A percentile compares a stretch with the other conserved stretches of the same genome.
Evolutionary conservation across 192 early-diverging fungal genomes (phyloP).

Genomic region (Linnemannia schmuckeri): DNA sequence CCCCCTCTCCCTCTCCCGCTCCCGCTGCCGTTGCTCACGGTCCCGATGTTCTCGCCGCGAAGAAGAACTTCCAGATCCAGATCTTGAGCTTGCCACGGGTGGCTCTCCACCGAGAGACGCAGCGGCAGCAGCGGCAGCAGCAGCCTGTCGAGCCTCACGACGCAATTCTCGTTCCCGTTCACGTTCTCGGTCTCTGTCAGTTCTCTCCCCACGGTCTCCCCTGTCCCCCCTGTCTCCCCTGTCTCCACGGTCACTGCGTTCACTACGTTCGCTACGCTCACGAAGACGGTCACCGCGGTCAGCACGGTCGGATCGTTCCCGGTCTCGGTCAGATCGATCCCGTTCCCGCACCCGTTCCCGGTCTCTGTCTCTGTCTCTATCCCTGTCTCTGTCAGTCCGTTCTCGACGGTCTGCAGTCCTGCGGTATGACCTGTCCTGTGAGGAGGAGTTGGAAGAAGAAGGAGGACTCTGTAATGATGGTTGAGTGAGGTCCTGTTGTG

Average conservation of each 20-base stretch:
- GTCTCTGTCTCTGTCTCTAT: too few relatives aligned
- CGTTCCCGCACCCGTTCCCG: too few relatives aligned
- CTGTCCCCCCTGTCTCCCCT: slow-evolving; percentile 33
- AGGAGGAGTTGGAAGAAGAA: not conserved
- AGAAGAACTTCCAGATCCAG: not conserved
- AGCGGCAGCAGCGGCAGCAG: not conserved
- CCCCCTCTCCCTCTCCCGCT: not conserved
- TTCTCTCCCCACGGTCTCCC: slow-evolving; percentile 53
- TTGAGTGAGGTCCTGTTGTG: not conserved
- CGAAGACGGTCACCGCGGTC: not conserved
- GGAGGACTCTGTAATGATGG: not conserved
- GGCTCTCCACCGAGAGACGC: not conserved
- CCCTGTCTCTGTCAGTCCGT: not conserved
- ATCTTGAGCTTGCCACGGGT: not conserved
- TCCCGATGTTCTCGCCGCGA: not conserved
- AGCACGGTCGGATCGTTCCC: not conserved
- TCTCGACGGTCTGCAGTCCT: not conserved
- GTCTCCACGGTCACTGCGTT: slow-evolving; percentile 19
- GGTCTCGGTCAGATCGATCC: not conserved
- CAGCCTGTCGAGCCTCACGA: not conserved
- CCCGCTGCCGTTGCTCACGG: not conserved
- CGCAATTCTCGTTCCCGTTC: not conserved
- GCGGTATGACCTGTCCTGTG: not conserved
- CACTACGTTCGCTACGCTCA: not conserved
- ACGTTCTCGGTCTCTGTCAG: not conserved